Evolutionary conservation across 345 rosid genomes (phyloP), one percentile per base, ranked within the genome.

Genomic region (Jatropha curcas): DNA sequence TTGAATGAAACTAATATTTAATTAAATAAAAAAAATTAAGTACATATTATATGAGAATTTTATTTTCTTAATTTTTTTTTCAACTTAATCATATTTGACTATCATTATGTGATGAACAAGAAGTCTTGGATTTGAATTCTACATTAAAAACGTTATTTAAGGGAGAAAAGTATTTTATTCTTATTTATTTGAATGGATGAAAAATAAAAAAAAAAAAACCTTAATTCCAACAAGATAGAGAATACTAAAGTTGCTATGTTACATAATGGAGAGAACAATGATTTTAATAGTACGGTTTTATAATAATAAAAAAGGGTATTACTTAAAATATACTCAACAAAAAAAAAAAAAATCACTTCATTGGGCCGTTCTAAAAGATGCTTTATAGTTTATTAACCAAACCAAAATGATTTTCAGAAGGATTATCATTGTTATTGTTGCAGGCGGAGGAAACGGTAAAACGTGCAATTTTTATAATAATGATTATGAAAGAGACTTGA

Each of bases 391-490:
- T 41, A 65, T 3, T 22, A 30, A 19, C 10, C 45, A 71, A 61
- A 24, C 22, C 1, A 41, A 56, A 69, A 16, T 57, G 27, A 37
- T 53, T 53, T 51, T 4, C 25, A 22, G 24, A 51, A 37, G 63
- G 25, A 33, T 46, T 39, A 41, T 63, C 41, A 16, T 52, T 52
- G 66, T 67, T 41, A 9, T 41, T 51, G 78, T 24, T 34, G 33
- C 41, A 20, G 69, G 78, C 57, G 64, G 69, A 68, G 69, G 43
- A 75, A 60, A 68, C 73, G 13, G 34, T 5, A 74, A 39, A 20
- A 59, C 60, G 60, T 67, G 31, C 24, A 43, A 73, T 22, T 58
- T 22, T 12, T 74, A 30, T 33, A 10, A 30, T n/a, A 46, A 45
- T 74, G 66, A 67, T 59, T 25, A 43, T 58, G 67, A 74, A 58